Evolutionary conservation across 225 moss, liverwort and hornwort species (phyloP).

Genomic region (Pseudisothecium myosuroides): DNA sequence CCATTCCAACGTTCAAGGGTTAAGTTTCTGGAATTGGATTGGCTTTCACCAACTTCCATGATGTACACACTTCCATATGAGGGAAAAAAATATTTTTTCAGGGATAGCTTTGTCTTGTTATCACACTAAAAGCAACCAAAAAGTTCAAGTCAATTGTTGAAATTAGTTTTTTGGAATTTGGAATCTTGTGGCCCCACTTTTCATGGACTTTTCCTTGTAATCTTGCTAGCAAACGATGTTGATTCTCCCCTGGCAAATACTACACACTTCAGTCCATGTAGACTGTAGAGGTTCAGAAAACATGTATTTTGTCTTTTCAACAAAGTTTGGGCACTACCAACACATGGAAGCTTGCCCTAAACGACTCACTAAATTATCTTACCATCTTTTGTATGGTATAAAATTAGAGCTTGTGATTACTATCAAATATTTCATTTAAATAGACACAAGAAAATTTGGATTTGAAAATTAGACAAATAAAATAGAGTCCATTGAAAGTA

Average conservation of each 20-base stretch:
- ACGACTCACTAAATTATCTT: neutral
- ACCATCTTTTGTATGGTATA: neutral
- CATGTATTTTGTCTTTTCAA: neutral
- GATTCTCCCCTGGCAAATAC: neutral
- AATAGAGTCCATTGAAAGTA: neutral
- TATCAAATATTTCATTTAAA: no score
- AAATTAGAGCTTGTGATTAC: neutral
- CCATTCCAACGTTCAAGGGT: no score
- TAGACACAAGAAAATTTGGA: neutral
- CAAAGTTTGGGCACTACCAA: fast-evolving
- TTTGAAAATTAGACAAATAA: no score
- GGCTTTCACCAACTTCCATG: no score
- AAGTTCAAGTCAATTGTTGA: neutral
- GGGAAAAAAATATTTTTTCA: fast-evolving
- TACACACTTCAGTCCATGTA: fast-evolving
- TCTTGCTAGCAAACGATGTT: fast-evolving
- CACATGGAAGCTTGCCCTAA: neutral
- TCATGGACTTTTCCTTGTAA: fast-evolving
- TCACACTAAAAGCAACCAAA: neutral
- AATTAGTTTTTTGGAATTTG: fast-evolving
- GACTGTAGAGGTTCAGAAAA: fast-evolving
- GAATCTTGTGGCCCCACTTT: neutral
- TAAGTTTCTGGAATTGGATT: no score
- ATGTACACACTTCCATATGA: no score
- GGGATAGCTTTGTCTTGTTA: neutral